Evolutionary conservation across 371 early-diverging fungal genomes (phyloP).

Genomic region (Aphelidium insulamus): DNA sequence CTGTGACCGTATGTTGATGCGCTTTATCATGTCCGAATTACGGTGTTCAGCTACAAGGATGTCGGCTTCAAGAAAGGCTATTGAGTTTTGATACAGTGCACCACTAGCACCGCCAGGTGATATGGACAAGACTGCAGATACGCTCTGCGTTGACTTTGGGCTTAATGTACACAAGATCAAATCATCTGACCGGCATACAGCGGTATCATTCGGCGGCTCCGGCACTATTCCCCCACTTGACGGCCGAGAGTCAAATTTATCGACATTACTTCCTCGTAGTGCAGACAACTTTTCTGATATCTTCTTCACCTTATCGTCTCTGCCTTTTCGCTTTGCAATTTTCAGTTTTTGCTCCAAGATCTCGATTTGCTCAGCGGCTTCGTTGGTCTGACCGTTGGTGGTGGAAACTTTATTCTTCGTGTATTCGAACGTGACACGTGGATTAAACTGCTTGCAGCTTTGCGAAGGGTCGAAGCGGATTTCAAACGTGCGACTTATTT

Average conservation of each 20-base stretch:
- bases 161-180: no score
- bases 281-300: slow-evolving; percentile 48
- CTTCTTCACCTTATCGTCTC: slow-evolving; percentile 68
- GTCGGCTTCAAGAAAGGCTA: no score
- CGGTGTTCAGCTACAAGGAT: no score
- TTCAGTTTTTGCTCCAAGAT: slow-evolving; percentile 86
- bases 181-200: no score
- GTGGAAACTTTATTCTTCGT: no score
- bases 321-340: slow-evolving; percentile 78
- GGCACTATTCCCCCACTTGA: not conserved
- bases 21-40: no score
- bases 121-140: slow-evolving; percentile 46
- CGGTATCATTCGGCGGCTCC: not conserved
- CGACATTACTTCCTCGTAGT: slow-evolving; percentile 1
- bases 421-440: no score
- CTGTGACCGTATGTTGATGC: no score
- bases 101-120: slow-evolving; percentile 16
- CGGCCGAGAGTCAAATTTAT: slow-evolving; percentile 6
- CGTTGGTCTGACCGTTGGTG: no score
- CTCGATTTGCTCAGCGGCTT: slow-evolving; percentile 84
- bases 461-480: slow-evolving; percentile 50
- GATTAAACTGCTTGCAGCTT: slow-evolving; percentile 2
- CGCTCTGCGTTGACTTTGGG: slow-evolving; percentile 5
- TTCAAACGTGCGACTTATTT: slow-evolving; percentile 56
- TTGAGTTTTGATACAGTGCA: not conserved